These are phyloP conservation scores for sunflower (Helianthus annuus) DNA, from an alignment of 129 eudicot species.

Conservation along the genomic window DNA sequence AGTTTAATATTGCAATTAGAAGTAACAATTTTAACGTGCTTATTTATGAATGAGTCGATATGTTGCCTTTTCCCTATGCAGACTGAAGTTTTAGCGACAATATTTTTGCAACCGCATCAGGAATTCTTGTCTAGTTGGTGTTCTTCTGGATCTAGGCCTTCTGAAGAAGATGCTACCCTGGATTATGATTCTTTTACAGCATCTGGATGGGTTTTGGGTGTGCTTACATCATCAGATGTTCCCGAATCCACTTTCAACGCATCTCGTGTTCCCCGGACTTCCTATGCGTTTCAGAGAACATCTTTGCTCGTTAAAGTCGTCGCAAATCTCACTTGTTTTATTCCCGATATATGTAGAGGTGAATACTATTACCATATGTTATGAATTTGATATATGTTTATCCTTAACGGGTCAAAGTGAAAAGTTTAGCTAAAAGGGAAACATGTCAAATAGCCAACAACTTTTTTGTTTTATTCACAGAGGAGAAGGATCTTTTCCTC, in stretches of 20 bases:
- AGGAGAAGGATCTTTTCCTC: constrained; percentile 82
- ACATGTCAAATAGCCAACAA: constrained; percentile 4
- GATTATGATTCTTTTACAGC: constrained; percentile 74
- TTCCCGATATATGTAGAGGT: constrained; percentile 90
- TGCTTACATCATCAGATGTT: constrained; percentile 43
- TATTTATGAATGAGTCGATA: constrained; percentile 9
- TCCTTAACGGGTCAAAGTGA: background rate
- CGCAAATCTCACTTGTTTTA: constrained; percentile 94
- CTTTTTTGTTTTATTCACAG: constrained; percentile 42
- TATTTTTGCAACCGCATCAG: constrained; percentile 61
- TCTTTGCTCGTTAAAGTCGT: constrained; percentile 88
- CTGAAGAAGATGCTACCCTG: constrained; percentile 81
- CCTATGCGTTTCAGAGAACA: constrained; percentile 94
- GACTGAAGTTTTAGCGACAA: constrained; percentile 72
- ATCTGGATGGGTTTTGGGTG: constrained; percentile 65
- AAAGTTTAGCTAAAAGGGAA: background rate
- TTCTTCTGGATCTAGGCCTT: constrained; percentile 66
- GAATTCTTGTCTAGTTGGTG: constrained; percentile 92
- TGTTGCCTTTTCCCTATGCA: constrained; percentile 26
- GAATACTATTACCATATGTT: constrained; percentile 16
- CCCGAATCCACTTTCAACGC: constrained; percentile 53
- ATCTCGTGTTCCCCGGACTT: constrained; percentile 56
- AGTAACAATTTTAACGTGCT: background rate
- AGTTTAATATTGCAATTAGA: constrained; percentile 12
- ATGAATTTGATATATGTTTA: constrained; percentile 2